These are phyloP conservation scores for Withania somnifera DNA, from an alignment of 305 asterid genomes.

Conservation along the genomic window DNA sequence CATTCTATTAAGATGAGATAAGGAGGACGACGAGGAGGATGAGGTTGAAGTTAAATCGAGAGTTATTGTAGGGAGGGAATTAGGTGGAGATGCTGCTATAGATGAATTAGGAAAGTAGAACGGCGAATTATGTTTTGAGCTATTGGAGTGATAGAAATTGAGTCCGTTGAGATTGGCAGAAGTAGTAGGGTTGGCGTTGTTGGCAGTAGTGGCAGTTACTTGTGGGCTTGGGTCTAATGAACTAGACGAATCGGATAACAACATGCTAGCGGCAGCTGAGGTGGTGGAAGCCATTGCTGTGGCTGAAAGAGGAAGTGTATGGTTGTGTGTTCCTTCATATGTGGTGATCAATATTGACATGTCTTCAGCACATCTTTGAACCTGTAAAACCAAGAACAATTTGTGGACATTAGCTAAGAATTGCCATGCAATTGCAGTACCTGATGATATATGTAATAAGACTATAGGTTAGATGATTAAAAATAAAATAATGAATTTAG, in stretches of 20 bases:
- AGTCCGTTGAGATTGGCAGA: conserved; percentile 37
- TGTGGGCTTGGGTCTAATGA: conserved; percentile 27
- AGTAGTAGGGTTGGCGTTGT: conserved; percentile 15
- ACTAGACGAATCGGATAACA: conserved; percentile 23
- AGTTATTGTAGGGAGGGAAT: conserved; percentile 70
- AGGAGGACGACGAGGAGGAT: conserved; percentile 26
- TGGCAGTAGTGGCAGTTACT: neutral
- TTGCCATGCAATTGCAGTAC: neutral
- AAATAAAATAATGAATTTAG: no score
- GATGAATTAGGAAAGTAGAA: conserved; percentile 57
- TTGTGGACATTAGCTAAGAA: neutral
- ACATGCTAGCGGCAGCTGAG: conserved; percentile 28
- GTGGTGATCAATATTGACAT: conserved; percentile 29
- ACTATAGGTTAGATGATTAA: neutral
- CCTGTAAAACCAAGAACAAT: conserved; percentile 11
- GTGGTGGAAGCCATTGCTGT: conserved; percentile 44
- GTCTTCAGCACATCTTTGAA: conserved; percentile 43
- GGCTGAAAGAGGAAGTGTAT: conserved; percentile 40
- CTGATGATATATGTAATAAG: neutral
- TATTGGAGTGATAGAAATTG: conserved; percentile 41
- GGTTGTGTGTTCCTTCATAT: conserved; percentile 50
- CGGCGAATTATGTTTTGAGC: conserved; percentile 44
- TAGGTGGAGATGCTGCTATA: conserved; percentile 31
- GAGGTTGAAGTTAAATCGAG: conserved; percentile 64
- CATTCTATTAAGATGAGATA: conserved; percentile 26